phyloP scores from a whole-genome alignment of 2,329 filamentous ascomycete genomes.

The Fusarium torreyae region DNA sequence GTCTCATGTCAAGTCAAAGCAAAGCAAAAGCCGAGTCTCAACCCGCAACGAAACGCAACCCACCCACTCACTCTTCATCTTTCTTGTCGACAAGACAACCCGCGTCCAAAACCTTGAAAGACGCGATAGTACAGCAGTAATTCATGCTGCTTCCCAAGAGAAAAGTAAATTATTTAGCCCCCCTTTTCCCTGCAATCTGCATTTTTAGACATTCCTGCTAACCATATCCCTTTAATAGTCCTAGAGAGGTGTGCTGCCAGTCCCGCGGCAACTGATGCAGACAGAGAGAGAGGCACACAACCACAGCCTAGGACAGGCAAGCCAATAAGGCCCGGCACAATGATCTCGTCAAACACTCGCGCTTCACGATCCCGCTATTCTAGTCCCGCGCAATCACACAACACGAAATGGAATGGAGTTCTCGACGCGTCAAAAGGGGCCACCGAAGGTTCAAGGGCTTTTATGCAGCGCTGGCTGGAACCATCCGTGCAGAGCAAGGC shows the following conservation, averaged over 20 bases:
- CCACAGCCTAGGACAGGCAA: constrained; percentile 32
- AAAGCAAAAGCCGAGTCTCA: constrained; percentile 37
- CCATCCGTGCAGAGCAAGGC: constrained; percentile 72
- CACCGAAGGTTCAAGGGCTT: constrained; percentile 59
- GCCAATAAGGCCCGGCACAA: constrained; percentile 40
- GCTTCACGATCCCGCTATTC: constrained; percentile 71
- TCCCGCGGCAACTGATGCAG: constrained; percentile 47
- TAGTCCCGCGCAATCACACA: constrained; percentile 63
- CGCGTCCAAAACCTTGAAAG: constrained; percentile 52
- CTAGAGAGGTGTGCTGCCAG: constrained; percentile 53
- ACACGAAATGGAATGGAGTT: constrained; percentile 51
- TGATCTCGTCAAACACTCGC: constrained; percentile 63
- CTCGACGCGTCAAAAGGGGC: constrained; percentile 58
- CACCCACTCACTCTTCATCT: constrained; percentile 47
- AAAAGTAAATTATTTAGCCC: constrained; percentile 45
- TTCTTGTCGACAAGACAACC: constrained; percentile 46
- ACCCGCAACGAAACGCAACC: constrained; percentile 39
- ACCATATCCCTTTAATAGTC: constrained; percentile 41
- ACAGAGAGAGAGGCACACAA: constrained; percentile 29
- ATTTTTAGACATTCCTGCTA: constrained; percentile 24
- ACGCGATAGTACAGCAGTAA: constrained; percentile 53
- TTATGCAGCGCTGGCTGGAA: constrained; percentile 73
- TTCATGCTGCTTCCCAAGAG: constrained; percentile 53
- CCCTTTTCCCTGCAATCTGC: constrained; percentile 10
- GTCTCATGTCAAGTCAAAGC: constrained; percentile 30